These are phyloP conservation scores for Aspergillus bombycis DNA, from an alignment of 2,329 filamentous ascomycete species.

Conservation along the genomic window DNA sequence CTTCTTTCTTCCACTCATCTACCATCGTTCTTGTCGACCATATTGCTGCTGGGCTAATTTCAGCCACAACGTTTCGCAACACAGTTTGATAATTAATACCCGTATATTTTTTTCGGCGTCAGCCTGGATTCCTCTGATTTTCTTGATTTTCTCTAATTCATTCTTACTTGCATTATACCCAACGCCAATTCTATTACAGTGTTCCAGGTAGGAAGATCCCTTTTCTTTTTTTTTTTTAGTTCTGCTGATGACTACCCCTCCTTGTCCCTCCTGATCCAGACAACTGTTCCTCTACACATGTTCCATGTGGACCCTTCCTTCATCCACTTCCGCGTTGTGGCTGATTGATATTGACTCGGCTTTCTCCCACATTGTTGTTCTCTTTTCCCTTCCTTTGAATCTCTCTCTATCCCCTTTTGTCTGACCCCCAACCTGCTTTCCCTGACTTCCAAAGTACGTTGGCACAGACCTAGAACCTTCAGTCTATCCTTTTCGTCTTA, in stretches of 20 bases:
- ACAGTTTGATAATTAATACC: conserved; percentile 3
- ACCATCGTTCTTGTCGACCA: neutral
- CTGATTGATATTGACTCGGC: conserved; percentile 16
- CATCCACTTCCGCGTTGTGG: conserved; percentile 8
- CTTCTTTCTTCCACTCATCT: conserved; percentile 1
- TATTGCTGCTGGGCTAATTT: neutral
- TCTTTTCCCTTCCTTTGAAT: neutral
- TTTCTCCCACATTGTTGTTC: conserved; percentile 6
- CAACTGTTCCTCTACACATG: conserved; percentile 14
- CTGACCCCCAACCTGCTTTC: neutral
- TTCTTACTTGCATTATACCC: conserved; percentile 5
- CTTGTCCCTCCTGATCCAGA: conserved; percentile 18
- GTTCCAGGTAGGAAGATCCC: conserved; percentile 12
- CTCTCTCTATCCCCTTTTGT: conserved; percentile 4
- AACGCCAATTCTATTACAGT: neutral
- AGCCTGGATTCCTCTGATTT: conserved; percentile 6
- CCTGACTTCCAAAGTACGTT: neutral
- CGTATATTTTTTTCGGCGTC: conserved; percentile 3
- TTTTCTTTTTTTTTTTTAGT: neutral
- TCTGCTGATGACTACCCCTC: conserved; percentile 15
- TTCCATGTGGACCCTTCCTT: conserved; percentile 15
- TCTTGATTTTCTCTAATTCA: neutral
- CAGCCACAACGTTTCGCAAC: neutral
- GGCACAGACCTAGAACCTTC: neutral
- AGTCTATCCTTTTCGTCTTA: neutral